These are phyloP conservation scores for Tuber magnatum DNA, from an alignment of 495 filamentous ascomycete genomes.

Conservation along the genomic window DNA sequence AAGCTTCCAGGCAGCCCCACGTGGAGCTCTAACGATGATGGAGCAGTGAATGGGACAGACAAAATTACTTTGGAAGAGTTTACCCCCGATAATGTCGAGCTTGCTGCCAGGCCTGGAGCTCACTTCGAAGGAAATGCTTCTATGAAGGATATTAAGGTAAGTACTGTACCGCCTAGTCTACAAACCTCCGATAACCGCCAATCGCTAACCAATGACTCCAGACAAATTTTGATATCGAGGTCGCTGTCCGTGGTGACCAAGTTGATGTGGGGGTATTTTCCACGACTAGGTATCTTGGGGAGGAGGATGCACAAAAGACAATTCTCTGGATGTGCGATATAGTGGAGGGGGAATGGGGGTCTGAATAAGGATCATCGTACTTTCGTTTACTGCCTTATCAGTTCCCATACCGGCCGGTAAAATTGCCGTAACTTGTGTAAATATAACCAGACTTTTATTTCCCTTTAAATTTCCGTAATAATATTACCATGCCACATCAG, in stretches of 20 bases:
- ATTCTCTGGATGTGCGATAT: conserved; percentile 33
- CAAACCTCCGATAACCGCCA: conserved; percentile 2
- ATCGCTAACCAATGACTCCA: conserved; percentile 19
- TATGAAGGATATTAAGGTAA: conserved; percentile 32
- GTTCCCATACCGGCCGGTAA: not conserved
- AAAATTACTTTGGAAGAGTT: conserved; percentile 21
- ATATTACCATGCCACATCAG: not conserved
- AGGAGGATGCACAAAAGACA: conserved; percentile 27
- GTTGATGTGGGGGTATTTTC: conserved; percentile 45
- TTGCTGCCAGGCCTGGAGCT: conserved; percentile 7
- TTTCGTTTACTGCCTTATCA: not conserved
- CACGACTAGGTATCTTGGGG: conserved; percentile 26
- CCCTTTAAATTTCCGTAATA: not conserved
- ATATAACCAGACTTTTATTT: not conserved
- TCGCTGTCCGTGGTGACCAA: conserved; percentile 32
- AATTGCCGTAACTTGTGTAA: not conserved
- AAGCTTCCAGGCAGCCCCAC: conserved; percentile 22
- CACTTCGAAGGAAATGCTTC: conserved; percentile 19
- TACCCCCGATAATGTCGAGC: not conserved
- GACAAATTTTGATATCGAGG: conserved; percentile 44
- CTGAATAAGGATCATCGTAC: not conserved
- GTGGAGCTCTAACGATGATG: not conserved
- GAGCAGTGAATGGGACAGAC: not conserved
- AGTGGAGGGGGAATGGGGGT: conserved; percentile 7
- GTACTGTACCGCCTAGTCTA: not conserved